phyloP scores from a whole-genome alignment of 495 filamentous ascomycete genomes.

The Tuber melanosporum region DNA sequence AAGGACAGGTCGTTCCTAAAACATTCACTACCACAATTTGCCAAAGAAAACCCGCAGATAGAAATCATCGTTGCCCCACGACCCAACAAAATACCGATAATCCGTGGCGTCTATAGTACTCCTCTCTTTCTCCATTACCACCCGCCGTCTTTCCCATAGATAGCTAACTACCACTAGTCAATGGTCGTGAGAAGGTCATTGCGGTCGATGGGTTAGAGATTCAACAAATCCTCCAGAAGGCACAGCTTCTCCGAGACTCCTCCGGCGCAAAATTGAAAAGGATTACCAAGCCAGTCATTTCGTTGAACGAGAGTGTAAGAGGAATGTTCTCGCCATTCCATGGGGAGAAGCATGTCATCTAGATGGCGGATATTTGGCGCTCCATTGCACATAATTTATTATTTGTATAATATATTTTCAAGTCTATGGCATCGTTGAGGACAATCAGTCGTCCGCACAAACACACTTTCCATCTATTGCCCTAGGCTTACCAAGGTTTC shows the following conservation, averaged over 20 bases:
- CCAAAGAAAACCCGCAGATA: slow-evolving; percentile 73
- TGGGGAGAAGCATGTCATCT: slow-evolving; percentile 47
- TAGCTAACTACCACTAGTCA: slow-evolving; percentile 50
- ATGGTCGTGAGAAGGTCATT: slow-evolving; percentile 75
- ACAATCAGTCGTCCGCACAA: background rate
- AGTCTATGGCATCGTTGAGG: background rate
- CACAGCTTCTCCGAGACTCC: slow-evolving; percentile 68
- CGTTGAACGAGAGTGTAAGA: slow-evolving; percentile 85
- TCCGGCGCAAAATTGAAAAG: slow-evolving; percentile 79
- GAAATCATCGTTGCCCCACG: slow-evolving; percentile 86
- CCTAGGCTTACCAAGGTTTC: background rate
- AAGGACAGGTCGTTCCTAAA: slow-evolving; percentile 66
- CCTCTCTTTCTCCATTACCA: background rate
- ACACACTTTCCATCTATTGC: background rate
- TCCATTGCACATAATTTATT: slow-evolving; percentile 1
- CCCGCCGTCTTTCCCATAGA: background rate
- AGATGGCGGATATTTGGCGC: background rate
- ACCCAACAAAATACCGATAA: slow-evolving; percentile 75
- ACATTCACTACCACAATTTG: slow-evolving; percentile 66
- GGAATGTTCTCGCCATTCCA: slow-evolving; percentile 94
- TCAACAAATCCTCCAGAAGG: slow-evolving; percentile 75
- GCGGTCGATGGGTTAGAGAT: slow-evolving; percentile 81
- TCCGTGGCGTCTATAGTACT: slow-evolving; percentile 67
- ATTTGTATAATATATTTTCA: slow-evolving; percentile 15
- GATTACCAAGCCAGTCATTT: slow-evolving; percentile 72